Percentiles rank a stretch among this genome's conserved stretches.
phyloP scores from a whole-genome alignment of 306 rosid genomes.

The Pueraria montana region DNA sequence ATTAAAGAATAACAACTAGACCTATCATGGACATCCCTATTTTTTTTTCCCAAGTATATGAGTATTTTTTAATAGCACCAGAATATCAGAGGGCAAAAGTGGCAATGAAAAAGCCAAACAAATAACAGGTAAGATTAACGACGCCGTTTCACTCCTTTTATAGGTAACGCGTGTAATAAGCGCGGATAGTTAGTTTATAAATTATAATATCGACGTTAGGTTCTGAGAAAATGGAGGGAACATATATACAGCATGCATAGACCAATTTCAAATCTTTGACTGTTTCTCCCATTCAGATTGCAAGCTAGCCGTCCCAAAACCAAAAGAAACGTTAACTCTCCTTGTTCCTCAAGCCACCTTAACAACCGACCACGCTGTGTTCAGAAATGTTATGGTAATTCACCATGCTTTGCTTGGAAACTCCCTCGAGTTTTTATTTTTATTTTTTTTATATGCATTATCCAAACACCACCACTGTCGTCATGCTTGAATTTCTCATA shows the following conservation, averaged over 20 bases:
- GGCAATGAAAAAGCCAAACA: too few species aligned
- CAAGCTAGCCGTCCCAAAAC: too few species aligned
- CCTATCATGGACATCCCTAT: too few species aligned
- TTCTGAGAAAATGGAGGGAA: neutral
- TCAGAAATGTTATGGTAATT: neutral
- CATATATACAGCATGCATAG: neutral
- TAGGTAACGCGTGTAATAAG: neutral
- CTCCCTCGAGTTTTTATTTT: too few species aligned
- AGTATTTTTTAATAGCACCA: too few species aligned
- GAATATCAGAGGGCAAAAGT: too few species aligned
- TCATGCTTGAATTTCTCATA: too few species aligned
- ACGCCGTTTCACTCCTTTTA: neutral
- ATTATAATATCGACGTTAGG: neutral
- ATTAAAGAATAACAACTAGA: too few species aligned
- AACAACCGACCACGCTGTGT: neutral
- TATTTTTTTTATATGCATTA: too few species aligned
- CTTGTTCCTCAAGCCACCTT: slow-evolving; percentile 2
- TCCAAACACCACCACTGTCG: too few species aligned
- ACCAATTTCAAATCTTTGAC: neutral
- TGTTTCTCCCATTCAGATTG: neutral
- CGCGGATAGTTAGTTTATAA: neutral
- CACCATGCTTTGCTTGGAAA: neutral
- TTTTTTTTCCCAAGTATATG: too few species aligned
- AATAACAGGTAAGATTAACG: neutral
- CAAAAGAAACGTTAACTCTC: neutral